Base-by-base conservation (phyloP, 2,329 filamentous ascomycete species). In the Ascosphaera apis region DNA sequence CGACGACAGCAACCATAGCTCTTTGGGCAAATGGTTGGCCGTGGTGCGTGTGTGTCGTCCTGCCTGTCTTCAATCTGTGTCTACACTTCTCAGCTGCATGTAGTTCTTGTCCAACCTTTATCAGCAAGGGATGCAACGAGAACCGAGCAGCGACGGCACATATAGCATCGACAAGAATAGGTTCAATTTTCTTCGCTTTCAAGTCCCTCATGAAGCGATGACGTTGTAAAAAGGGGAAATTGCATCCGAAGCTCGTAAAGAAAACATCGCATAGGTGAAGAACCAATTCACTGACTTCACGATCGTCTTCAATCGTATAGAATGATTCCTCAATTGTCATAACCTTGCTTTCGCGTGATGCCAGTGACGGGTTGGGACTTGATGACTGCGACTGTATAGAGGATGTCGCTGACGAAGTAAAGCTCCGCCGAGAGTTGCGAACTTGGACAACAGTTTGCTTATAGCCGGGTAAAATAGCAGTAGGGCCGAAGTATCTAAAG, bases 401-500 rank as follows among this genome's bases (percentile, higher is more conserved):
- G 5, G 55, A 52, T 3, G 53, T 54, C 4, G 48, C 34, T 3
- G 55, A 56, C 12, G 11, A 25, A 11, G 6, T 25, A 6, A 25
- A 11, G 36, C 53, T 55, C 40, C 50, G 56, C 38, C 51, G 50
- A 13, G 53, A 53, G 25, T 76, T 72, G 39, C 74, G 67, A 19
- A 84, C 70, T 37, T 55, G 54, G 16, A 58, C 55, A 37, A 58
- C 50, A 80, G 91, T 91, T 53, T 91, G 81, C 54, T 91, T 91
- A 58, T 83, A 91, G 15, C 82, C 82, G 1, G 82, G 82, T 36
- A 88, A 80, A 48, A 91, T 91, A 42, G 82, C 83, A 1, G 83
- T 91, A 0, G 81, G 80, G 0, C 82, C 83, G 50, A 91, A 88
- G 54, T 88, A 91, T 40, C 83, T 66, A 47, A 91, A 91, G 51